These are phyloP conservation scores for Heimioporus sp. DNA, from an alignment of 768 basidiomycete genomes.

Conservation along the genomic window DNA sequence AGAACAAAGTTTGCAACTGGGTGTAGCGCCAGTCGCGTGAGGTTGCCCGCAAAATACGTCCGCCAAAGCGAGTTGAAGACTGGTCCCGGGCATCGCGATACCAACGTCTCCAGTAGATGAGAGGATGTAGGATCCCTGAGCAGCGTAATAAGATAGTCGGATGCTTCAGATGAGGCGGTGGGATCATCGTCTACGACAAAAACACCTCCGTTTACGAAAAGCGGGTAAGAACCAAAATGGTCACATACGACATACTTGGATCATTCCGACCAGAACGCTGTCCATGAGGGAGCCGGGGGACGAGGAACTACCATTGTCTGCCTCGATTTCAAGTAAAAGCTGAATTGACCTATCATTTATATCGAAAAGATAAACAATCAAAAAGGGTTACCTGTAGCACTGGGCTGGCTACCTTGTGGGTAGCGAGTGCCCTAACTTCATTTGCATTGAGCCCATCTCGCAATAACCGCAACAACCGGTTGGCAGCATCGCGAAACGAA, in stretches of 20 bases:
- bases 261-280: slow-evolving; percentile 69
- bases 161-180: slow-evolving; percentile 42
- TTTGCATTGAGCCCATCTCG: slow-evolving; percentile 57
- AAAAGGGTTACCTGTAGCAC: slow-evolving; percentile 56
- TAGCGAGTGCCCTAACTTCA: slow-evolving; percentile 75
- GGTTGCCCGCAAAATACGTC: slow-evolving; percentile 72
- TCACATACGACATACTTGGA: slow-evolving; percentile 60
- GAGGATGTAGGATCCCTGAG: slow-evolving; percentile 87
- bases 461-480: slow-evolving; percentile 49
- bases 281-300: slow-evolving; percentile 77
- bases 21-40: slow-evolving; percentile 73
- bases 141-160: slow-evolving; percentile 80
- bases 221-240: background rate
- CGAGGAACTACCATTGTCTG: slow-evolving; percentile 57
- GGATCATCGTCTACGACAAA: slow-evolving; percentile 39
- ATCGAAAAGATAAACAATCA: slow-evolving; percentile 7
- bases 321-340: slow-evolving; percentile 84
- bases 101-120: slow-evolving; percentile 82
- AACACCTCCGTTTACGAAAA: background rate
- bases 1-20: slow-evolving; percentile 95
- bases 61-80: slow-evolving; percentile 73
- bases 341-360: slow-evolving; percentile 29
- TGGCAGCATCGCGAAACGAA: slow-evolving; percentile 47
- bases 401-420: slow-evolving; percentile 75
- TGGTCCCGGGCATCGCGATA: slow-evolving; percentile 55